A percentile compares a stretch with the other conserved stretches of the same genome.
Evolutionary conservation across 2,329 filamentous ascomycete species (phyloP).

Genomic region (Aspergillus udagawae): DNA sequence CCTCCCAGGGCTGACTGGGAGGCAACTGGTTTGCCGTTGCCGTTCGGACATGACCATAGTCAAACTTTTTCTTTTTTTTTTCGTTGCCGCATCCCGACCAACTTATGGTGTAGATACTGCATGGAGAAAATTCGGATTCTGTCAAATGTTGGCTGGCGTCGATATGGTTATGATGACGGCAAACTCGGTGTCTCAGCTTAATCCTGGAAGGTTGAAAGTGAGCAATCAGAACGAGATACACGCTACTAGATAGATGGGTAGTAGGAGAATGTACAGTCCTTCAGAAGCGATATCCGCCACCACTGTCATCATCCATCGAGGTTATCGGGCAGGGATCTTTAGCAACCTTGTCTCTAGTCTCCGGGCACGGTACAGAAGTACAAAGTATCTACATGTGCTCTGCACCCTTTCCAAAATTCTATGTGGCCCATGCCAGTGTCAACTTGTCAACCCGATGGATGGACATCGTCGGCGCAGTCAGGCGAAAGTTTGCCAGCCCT

Average conservation of each 20-base stretch:
- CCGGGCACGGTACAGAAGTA: not conserved
- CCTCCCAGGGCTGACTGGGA: not conserved
- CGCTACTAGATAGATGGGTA: not conserved
- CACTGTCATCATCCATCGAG: not conserved
- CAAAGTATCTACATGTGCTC: not conserved
- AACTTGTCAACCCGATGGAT: conserved; percentile 8
- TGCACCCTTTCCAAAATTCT: not conserved
- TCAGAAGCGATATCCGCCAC: not conserved
- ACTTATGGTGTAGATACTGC: not conserved
- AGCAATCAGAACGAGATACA: not conserved
- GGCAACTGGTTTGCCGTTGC: not conserved
- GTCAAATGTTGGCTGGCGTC: no score
- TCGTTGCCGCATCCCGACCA: not conserved
- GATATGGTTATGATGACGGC: not conserved
- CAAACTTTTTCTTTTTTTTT: not conserved
- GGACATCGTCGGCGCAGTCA: conserved; percentile 4
- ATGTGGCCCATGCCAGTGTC: not conserved
- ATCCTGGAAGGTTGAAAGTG: not conserved
- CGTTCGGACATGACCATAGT: not conserved
- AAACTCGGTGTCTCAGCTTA: not conserved
- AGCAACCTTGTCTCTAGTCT: not conserved
- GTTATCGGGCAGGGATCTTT: not conserved
- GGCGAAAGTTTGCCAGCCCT: conserved; percentile 1
- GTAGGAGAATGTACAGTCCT: not conserved
- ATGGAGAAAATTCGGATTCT: not conserved